Base-by-base conservation (phyloP, 306 rosid species). In the Senna tora region DNA sequence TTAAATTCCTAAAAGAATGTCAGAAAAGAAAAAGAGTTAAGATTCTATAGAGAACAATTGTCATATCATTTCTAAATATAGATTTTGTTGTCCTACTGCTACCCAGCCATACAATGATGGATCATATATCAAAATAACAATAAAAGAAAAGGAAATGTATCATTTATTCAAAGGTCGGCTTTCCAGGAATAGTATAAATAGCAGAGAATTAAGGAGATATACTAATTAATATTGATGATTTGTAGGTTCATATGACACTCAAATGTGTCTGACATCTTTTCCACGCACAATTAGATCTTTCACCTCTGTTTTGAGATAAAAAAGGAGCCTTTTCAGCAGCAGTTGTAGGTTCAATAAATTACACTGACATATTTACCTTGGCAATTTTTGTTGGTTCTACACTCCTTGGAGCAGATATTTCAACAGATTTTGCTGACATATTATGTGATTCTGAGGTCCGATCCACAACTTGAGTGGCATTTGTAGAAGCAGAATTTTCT, bases 1-100 rank as follows among this genome's bases (percentile, higher is more conserved):
- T 87, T 93, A 71, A 89, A 90, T 72, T 90, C 93, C 98, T 93
- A 74, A 41, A 54, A 60, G 69, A 82, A 80, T 39, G 63, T 41
- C 76, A 66, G 9, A 68, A 57, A 1, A 41, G 41, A 21, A 67
- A 63, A 71, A 15, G 41, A 56, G 28, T 47, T 76, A 41, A 69
- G 54, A 72, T 17, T 47, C 55, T 12, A 75, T 41, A 3, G 6
- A 33, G 1, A 75, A 66, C 45, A 62, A 66, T 22, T 6, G n/a
- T 32, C 39, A 59, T 47, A 61, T 62, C 63, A 66, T 72, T 75
- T 67, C 45, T 8, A 50, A 43, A 59, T 54, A 59, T 45, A 64
- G 64, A 38, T 7, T 55, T 62, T 65, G 50, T 42, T 46, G 54
- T 4, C 30, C 30, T 25, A 25, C 30, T 25, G 74, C 68, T 63